Evolutionary conservation across 805 yeast genomes (phyloP), one percentile per base, ranked within the genome.

Genomic region (Hanseniaspora thailandica): DNA sequence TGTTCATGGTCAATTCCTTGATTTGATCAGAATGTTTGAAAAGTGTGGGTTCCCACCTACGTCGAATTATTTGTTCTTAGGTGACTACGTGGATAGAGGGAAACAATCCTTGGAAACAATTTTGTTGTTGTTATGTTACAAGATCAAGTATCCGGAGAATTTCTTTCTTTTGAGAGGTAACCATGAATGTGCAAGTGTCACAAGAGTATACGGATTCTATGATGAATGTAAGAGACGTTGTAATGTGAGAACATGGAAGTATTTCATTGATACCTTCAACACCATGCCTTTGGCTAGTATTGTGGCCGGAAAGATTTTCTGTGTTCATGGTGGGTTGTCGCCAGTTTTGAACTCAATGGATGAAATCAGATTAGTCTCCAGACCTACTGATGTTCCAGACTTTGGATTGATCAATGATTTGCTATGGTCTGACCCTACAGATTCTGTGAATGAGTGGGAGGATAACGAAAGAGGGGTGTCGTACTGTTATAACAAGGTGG

Each of bases 81-180:
- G 98, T 39, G 98, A 93, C 70, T 93, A 93, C 68, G 97, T 93
- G 49, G 98, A 93, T 69, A 77, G 98, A 59, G 98, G 98, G 54
- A 93, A 93, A 68, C 98, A 93, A 69, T 83, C 94, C 4, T 71
- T 93, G 57, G 98, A 93, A 66, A 93, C 98, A 0, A 88, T 93
- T 34, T 71, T 93, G 57, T 72, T 93, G 47, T 72, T 93, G 57
- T 73, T 93, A 54, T 89, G 97, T 69, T 93, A 86, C 71, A 93
- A 93, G 69, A 86, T 93, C 69, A 90, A 90, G 68, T 90, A 87
- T 63, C 96, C 96, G 1, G 96, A 93, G 62, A 90, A 93, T 70
- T 89, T 93, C 67, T 93, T 93, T 67, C 72, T 93, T 62, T 73
- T 93, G 52, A 73, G 98, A 59, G 98, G 98, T 28, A 93, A 93